Conservation (phyloP, 176 grass and related monocot species). For the Carex scoparia region DNA sequence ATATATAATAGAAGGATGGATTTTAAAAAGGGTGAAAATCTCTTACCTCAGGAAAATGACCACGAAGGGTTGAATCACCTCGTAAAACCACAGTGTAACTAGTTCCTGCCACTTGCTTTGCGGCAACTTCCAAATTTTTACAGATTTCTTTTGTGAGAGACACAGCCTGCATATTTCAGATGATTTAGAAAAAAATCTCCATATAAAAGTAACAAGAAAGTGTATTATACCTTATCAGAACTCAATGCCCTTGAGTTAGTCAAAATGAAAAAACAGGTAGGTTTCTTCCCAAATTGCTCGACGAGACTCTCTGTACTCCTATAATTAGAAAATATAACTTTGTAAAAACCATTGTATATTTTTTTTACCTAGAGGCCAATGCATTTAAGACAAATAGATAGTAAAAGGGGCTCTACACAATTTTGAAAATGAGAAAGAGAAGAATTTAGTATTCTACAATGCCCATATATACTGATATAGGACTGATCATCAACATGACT, state of each 20-base stretch:
- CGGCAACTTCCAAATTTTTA: constrained; percentile 78
- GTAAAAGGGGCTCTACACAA: background rate
- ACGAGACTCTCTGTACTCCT: constrained; percentile 73
- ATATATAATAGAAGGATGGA: background rate
- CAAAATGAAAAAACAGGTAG: constrained; percentile 90
- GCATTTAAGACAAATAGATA: background rate
- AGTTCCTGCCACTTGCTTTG: constrained; percentile 60
- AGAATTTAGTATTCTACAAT: background rate
- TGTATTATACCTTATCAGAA: constrained; percentile 69
- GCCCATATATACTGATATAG: background rate
- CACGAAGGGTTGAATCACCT: constrained; percentile 93
- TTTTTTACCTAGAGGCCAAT: background rate
- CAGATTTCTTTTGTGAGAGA: constrained; percentile 77
- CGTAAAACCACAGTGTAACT: constrained; percentile 87
- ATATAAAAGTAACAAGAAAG: background rate
- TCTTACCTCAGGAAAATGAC: constrained; percentile 88
- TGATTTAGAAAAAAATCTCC: constrained; percentile 18
- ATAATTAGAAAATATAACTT: constrained; percentile 34
- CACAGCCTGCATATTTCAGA: constrained; percentile 45
- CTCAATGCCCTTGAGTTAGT: constrained; percentile 89
- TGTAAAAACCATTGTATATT: background rate
- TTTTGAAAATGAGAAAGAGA: background rate
- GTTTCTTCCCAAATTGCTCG: constrained; percentile 70
- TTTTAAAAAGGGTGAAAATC: constrained; percentile 3
- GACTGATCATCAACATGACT: background rate